A percentile compares a stretch with the other conserved stretches of the same genome.
phyloP scores from a whole-genome alignment of 2,329 filamentous ascomycete genomes.

The Cryphonectria japonica region DNA sequence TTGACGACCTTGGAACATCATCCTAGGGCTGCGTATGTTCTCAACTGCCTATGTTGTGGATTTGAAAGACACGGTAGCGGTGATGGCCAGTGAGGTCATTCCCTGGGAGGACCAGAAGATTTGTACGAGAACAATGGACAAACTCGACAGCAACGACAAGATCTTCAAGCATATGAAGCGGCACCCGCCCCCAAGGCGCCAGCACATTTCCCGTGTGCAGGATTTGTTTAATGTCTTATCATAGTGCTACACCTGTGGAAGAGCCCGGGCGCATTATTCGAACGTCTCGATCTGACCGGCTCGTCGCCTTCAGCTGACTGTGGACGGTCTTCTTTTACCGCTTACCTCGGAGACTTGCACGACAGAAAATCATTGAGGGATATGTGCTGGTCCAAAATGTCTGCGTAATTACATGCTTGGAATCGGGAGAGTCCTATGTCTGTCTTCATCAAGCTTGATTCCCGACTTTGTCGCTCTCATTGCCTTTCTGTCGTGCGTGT shows the following conservation, averaged over 20 bases:
- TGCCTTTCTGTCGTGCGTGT: not conserved
- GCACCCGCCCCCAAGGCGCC: conserved; percentile 4
- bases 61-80: not conserved
- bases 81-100: too few relatives aligned
- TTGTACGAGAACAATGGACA: not conserved
- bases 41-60: not conserved
- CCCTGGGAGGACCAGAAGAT: not conserved
- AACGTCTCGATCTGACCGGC: conserved; percentile 22
- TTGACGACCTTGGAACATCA: not conserved
- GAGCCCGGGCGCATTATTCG: conserved; percentile 15
- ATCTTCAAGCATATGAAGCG: conserved; percentile 19
- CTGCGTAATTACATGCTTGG: not conserved
- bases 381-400: conserved; percentile 2
- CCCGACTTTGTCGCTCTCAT: not conserved
- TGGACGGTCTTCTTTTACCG: conserved; percentile 16
- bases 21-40: not conserved
- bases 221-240: conserved; percentile 13
- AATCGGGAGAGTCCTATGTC: not conserved
- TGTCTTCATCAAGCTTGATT: too few relatives aligned
- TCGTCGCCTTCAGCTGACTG: conserved; percentile 16
- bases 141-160: conserved; percentile 1
- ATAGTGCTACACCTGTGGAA: conserved; percentile 20
- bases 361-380: conserved; percentile 13
- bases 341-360: conserved; percentile 14
- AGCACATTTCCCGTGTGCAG: conserved; percentile 13